phyloP scores from a whole-genome alignment of 768 basidiomycete genomes.

The Suillus americanus region DNA sequence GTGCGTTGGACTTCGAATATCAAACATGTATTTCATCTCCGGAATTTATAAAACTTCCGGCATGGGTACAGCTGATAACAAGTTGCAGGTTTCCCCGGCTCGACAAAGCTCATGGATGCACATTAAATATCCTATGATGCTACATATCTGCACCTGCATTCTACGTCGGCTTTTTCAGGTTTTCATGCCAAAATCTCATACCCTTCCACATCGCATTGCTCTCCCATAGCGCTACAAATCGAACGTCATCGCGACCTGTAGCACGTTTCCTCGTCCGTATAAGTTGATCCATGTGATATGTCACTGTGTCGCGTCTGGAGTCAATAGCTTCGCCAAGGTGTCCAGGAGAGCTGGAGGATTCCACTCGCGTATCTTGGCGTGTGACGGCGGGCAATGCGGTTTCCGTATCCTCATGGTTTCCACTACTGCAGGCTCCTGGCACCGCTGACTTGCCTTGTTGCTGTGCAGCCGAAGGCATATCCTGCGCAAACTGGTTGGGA shows the following conservation, averaged over 20 bases:
- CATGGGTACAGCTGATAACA: not conserved
- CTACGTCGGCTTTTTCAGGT: not conserved
- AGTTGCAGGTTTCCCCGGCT: not conserved
- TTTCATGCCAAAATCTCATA: not conserved
- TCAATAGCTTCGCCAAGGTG: not conserved
- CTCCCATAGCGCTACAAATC: not conserved
- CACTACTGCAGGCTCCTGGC: not conserved
- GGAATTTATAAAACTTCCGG: not conserved
- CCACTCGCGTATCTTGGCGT: not conserved
- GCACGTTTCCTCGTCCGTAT: not conserved
- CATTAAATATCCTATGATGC: not conserved
- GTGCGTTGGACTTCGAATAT: not conserved
- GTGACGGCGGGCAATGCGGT: not conserved
- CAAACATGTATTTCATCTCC: not conserved
- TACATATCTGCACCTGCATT: not conserved
- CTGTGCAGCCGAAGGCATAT: not conserved
- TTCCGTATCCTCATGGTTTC: not conserved
- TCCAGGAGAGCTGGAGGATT: not conserved
- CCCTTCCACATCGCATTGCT: constrained; percentile 1
- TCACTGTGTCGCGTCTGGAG: not conserved
- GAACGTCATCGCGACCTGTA: not conserved
- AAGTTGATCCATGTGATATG: constrained; percentile 1
- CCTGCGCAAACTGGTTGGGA: no score
- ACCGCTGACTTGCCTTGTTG: no score
- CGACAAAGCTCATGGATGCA: not conserved